phyloP scores from a whole-genome alignment of 202 grass and related monocot genomes.

The Panicum hallii region DNA sequence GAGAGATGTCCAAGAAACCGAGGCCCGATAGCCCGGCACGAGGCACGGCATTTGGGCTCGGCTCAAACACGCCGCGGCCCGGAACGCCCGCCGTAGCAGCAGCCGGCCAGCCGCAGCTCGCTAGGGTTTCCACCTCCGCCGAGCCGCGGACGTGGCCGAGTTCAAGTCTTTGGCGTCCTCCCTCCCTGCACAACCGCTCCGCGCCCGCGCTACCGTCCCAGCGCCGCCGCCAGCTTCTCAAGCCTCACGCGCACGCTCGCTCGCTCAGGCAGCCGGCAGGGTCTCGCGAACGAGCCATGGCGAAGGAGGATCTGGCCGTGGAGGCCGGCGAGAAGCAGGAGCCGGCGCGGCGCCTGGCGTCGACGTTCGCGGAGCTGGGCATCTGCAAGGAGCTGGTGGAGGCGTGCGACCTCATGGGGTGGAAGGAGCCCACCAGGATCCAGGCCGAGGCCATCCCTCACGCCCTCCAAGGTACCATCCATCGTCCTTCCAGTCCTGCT shows the following conservation, averaged over 20 bases:
- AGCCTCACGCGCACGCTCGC: background rate
- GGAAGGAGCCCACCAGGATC: constrained; percentile 69
- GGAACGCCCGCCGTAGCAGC: no score
- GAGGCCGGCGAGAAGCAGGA: constrained; percentile 29
- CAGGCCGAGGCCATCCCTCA: constrained; percentile 70
- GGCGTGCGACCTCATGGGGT: constrained; percentile 74
- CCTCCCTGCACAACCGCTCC: no score
- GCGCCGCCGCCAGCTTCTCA: background rate
- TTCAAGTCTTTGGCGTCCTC: no score
- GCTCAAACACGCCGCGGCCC: no score
- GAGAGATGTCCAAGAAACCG: no score
- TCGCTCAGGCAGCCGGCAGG: background rate
- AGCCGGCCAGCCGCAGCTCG: no score
- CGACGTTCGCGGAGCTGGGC: constrained; percentile 69
- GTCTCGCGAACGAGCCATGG: background rate
- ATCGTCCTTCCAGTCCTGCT: background rate
- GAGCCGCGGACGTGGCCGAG: no score
- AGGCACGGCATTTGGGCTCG: no score
- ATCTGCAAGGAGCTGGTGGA: constrained; percentile 67
- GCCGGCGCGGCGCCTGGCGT: constrained; percentile 28
- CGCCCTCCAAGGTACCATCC: constrained; percentile 65
- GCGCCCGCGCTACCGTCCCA: background rate
- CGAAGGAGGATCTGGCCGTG: background rate
- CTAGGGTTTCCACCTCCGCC: no score
- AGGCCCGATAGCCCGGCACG: no score